A percentile compares a stretch with the other conserved stretches of the same genome.
phyloP scores from a whole-genome alignment of 768 basidiomycete species.

The Rhodotorula babjevae region DNA sequence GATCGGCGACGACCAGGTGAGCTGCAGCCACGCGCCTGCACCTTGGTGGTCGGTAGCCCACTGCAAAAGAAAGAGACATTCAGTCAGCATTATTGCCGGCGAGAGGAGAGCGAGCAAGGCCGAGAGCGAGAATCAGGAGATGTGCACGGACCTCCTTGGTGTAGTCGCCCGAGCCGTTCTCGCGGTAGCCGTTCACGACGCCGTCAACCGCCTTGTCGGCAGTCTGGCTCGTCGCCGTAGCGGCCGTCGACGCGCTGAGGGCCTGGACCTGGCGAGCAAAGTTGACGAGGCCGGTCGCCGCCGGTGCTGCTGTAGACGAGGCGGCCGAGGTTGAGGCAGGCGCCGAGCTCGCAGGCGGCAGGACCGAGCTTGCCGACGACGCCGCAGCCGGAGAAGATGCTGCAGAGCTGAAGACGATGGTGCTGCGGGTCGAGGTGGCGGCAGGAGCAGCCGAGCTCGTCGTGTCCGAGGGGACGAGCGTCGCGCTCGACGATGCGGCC shows the following conservation, averaged over 20 bases:
- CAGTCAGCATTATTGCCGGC: no score
- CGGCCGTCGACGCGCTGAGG: background rate
- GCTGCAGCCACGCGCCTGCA: conserved; percentile 3
- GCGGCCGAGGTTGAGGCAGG: background rate
- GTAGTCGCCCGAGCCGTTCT: conserved; percentile 7
- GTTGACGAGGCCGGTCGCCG: background rate
- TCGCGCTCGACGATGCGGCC: no score
- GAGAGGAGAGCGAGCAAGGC: no score
- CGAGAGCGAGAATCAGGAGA: no score
- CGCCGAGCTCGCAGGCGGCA: background rate
- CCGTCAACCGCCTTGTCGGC: conserved; percentile 1
- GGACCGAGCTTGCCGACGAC: no score
- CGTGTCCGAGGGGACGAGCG: no score
- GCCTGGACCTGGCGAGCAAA: background rate
- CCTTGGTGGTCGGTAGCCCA: conserved; percentile 15
- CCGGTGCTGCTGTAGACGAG: background rate
- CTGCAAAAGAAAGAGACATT: no score
- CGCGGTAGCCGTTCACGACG: conserved; percentile 14
- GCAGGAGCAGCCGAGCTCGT: no score
- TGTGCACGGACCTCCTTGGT: background rate
- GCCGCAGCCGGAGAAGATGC: no score
- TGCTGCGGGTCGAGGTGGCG: no score
- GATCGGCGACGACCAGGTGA: conserved; percentile 11
- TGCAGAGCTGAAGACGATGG: no score
- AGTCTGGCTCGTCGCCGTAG: background rate